A percentile compares a stretch with the other conserved stretches of the same genome.
phyloP scores from a whole-genome alignment of 129 eudicot genomes.

The Logfia minima region DNA sequence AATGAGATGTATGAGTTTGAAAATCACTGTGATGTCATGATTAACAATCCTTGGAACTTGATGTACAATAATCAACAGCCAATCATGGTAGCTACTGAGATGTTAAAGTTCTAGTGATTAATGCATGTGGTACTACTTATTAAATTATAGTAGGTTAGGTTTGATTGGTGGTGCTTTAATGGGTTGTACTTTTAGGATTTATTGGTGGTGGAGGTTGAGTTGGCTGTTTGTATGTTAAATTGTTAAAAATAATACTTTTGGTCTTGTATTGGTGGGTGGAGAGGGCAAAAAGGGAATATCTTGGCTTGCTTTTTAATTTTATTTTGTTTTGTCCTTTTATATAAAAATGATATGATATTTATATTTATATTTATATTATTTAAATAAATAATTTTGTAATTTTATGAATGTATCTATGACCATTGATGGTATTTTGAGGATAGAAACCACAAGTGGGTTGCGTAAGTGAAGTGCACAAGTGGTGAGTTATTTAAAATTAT shows the following conservation, averaged over 20 bases:
- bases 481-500: constrained; percentile 11
- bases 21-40: constrained; percentile 24
- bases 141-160: constrained; percentile 28
- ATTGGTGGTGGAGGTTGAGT: constrained; percentile 28
- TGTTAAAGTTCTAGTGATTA: constrained; percentile 48
- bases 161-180: constrained; percentile 23
- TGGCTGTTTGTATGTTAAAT: constrained; percentile 18
- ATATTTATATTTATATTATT: background rate
- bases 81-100: constrained; percentile 68
- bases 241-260: constrained; percentile 12
- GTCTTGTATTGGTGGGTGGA: constrained; percentile 27
- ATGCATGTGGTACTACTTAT: background rate
- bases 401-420: background rate
- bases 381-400: constrained; percentile 6
- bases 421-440: constrained; percentile 19
- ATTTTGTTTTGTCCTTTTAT: background rate
- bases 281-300: background rate
- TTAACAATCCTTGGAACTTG: constrained; percentile 57
- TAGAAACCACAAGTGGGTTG: constrained; percentile 33
- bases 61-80: constrained; percentile 66
- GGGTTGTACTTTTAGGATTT: constrained; percentile 38
- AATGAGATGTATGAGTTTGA: constrained; percentile 39
- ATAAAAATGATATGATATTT: background rate
- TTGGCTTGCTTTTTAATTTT: constrained; percentile 5
- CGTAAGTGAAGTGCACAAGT: constrained; percentile 18